Conservation (phyloP, 306 rosid species). For the Vigna reflexopilosa region DNA sequence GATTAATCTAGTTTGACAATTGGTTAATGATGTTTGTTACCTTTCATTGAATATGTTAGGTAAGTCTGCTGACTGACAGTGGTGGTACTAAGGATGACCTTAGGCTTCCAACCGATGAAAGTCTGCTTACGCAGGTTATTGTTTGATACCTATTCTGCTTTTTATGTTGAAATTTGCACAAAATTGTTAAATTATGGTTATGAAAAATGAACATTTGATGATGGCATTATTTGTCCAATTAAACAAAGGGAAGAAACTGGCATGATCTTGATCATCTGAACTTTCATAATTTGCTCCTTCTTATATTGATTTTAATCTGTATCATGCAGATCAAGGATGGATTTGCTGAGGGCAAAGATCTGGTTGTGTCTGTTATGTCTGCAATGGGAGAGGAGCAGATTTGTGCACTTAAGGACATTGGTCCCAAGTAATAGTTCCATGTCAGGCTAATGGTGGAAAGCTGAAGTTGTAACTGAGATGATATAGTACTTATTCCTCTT, state of each 20-base stretch:
- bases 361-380: slow-evolving; percentile 93
- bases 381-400: slow-evolving; percentile 99
- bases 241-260: not conserved
- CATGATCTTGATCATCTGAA: not conserved
- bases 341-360: slow-evolving; percentile 84
- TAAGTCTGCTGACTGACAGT: slow-evolving; percentile 93
- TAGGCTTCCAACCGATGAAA: slow-evolving; percentile 91
- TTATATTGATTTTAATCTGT: slow-evolving; percentile 29
- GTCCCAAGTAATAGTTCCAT: slow-evolving; percentile 69
- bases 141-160: slow-evolving; percentile 14
- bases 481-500: slow-evolving; percentile 29
- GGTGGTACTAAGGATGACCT: slow-evolving; percentile 97
- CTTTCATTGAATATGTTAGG: slow-evolving; percentile 52
- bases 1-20: slow-evolving; percentile 1
- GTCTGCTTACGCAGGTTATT: slow-evolving; percentile 78
- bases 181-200: not conserved
- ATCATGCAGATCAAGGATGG: slow-evolving; percentile 92
- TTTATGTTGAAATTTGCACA: not conserved
- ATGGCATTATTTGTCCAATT: not conserved
- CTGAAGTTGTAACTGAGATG: slow-evolving; percentile 34
- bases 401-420: slow-evolving; percentile 84
- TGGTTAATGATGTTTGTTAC: not conserved
- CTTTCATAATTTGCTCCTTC: not conserved
- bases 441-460: slow-evolving; percentile 36
- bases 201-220: slow-evolving; percentile 6